Base-by-base conservation (phyloP, 2,329 filamentous ascomycete genomes). In the Penicillium olsonii region DNA sequence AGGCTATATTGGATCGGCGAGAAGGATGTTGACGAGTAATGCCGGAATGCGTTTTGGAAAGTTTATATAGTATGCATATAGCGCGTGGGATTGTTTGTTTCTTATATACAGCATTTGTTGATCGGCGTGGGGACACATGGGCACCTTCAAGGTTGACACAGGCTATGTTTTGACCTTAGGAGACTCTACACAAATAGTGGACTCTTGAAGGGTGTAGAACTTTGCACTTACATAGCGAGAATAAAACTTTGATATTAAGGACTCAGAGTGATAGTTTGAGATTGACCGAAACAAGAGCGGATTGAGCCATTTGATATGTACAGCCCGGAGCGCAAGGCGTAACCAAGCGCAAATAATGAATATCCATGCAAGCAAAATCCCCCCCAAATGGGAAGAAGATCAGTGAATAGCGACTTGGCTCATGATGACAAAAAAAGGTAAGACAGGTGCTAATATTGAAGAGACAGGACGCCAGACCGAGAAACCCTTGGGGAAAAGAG, bases 1-100 rank as follows among this genome's bases (percentile, higher is more conserved):
- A 58, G 68, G 18, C 42, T 72, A 9, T 73, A 72, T 53, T 68
- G 48, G 43, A 10, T 20, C 15, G 48, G 50, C 6, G 15, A 42
- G 27, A 33, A 42, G 18, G 34, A 14, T 20, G 33, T n/a, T 19
- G 31, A 20, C 18, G 40, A 44, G 15, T 46, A 35, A 35, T 22
- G 4, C 26, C 15, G 18, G 37, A 27, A 44, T 31, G 37, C 17
- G 5, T 22, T 35, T 43, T 17, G 45, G 31, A 1, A 37, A 18
- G 19, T 8, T 45, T 17, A 27, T 37, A 15, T 15, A 11, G 17
- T 8, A 45, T 45, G 35, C 43, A 45, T 45, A 5, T 10, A 15
- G 33, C 33, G 33, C 33, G 33, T 45, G 18, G 26, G 43, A 17
- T 18, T 37, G 42, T 31, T 31, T 31, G 29, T n/a, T n/a, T n/a